phyloP scores from a whole-genome alignment of 2,329 filamentous ascomycete species.

The Paraphoma chrysanthemicola region DNA sequence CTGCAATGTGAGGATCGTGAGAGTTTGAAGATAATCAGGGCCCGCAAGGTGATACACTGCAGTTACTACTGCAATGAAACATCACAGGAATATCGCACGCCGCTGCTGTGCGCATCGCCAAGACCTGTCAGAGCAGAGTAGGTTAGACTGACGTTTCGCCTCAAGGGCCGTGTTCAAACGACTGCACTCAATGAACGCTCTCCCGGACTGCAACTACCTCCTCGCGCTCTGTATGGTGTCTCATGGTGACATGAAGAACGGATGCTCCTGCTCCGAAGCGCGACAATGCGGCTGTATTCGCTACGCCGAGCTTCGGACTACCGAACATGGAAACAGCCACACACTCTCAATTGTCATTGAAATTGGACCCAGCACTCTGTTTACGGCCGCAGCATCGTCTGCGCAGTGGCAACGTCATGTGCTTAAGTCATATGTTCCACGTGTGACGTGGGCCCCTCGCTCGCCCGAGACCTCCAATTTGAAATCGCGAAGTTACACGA shows the following conservation, averaged over 20 bases:
- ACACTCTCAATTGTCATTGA: neutral
- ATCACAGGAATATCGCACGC: neutral
- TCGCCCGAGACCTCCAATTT: too few relatives aligned
- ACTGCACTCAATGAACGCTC: slow-evolving; percentile 4
- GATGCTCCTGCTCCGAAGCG: neutral
- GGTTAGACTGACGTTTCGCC: neutral
- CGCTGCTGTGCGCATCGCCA: slow-evolving; percentile 3
- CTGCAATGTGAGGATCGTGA: neutral
- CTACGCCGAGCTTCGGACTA: neutral
- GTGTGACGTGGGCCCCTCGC: too few relatives aligned
- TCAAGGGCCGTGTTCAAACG: slow-evolving; percentile 10
- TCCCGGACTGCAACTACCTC: neutral
- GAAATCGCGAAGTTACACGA: too few relatives aligned
- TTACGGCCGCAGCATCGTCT: too few relatives aligned
- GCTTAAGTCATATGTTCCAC: too few relatives aligned
- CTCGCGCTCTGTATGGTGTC: slow-evolving; percentile 7
- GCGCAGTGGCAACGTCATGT: too few relatives aligned
- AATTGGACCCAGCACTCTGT: too few relatives aligned
- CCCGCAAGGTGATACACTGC: neutral
- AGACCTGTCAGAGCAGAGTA: slow-evolving; percentile 17
- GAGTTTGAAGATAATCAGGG: too few relatives aligned
- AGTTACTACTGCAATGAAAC: neutral
- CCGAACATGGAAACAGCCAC: neutral
- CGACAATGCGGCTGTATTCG: neutral
- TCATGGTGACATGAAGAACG: slow-evolving; percentile 3